Evolutionary conservation across 208 protist species (phyloP).

Genomic region (Porcisia hertigi): DNA sequence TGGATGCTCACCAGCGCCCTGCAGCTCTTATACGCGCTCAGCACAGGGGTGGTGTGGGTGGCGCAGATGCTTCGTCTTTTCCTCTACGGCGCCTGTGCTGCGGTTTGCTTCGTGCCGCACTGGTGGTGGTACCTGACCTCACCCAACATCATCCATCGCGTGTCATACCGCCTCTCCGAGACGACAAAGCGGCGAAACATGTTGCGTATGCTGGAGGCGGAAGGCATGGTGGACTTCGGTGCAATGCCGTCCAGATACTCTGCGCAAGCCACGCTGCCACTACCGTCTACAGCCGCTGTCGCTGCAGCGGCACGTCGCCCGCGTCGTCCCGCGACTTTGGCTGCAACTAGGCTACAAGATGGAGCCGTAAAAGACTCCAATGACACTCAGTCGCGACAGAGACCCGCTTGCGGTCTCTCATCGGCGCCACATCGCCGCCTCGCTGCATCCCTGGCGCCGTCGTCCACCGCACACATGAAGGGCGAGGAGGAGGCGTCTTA

Average conservation of each 20-base stretch:
- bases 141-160: slow-evolving; percentile 60
- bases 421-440: background rate
- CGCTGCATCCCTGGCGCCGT: background rate
- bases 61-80: slow-evolving; percentile 56
- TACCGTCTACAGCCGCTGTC: background rate
- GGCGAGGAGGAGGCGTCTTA: background rate
- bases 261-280: background rate
- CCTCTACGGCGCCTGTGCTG: slow-evolving; percentile 36
- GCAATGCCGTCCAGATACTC: slow-evolving; percentile 16
- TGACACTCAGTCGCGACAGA: background rate
- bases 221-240: slow-evolving; percentile 32
- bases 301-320: slow-evolving; percentile 4
- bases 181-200: slow-evolving; percentile 49
- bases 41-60: slow-evolving; percentile 63
- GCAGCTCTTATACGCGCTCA: slow-evolving; percentile 52
- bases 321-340: background rate
- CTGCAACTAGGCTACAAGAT: background rate
- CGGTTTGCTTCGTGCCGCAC: slow-evolving; percentile 53
- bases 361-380: background rate
- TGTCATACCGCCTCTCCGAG: slow-evolving; percentile 58
- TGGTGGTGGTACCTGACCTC: slow-evolving; percentile 74
- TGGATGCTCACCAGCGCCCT: slow-evolving; percentile 60
- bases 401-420: background rate
- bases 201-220: slow-evolving; percentile 49
- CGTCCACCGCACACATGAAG: background rate